These are phyloP conservation scores for Bryum argenteum DNA, from an alignment of 225 moss, liverwort and hornwort species.

Conservation along the genomic window DNA sequence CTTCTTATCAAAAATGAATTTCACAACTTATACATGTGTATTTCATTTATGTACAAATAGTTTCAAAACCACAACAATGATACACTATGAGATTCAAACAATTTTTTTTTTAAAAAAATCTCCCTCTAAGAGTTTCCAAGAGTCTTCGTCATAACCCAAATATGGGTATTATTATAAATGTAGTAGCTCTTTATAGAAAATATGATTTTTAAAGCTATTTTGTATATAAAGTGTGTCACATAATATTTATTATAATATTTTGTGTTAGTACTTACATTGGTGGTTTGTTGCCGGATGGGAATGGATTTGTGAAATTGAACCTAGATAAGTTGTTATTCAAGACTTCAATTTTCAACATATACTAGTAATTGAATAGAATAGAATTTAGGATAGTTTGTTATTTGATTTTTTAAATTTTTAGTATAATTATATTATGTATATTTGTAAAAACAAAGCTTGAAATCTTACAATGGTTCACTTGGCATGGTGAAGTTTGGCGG, in stretches of 20 bases:
- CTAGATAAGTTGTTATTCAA: background rate
- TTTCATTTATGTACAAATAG: background rate
- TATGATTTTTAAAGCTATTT: too few species aligned
- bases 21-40: background rate
- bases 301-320: slow-evolving; percentile 35
- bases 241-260: background rate
- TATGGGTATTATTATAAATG: too few species aligned
- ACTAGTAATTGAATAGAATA: background rate
- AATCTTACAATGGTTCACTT: slow-evolving; percentile 32
- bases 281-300: background rate
- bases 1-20: too few species aligned
- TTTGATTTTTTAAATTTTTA: fast-evolving
- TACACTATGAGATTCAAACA: too few species aligned
- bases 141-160: too few species aligned
- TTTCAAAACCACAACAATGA: too few species aligned
- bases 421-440: background rate
- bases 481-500: slow-evolving; percentile 29
- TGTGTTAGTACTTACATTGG: slow-evolving; percentile 19
- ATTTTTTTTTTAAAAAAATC: too few species aligned
- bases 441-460: background rate
- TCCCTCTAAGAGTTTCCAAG: too few species aligned
- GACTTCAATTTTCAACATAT: background rate
- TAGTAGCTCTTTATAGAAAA: too few species aligned
- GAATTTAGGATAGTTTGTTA: fast-evolving
- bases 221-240: background rate